A percentile compares a stretch with the other conserved stretches of the same genome.
phyloP scores from a whole-genome alignment of 768 basidiomycete species.

The Suillus placidus region DNA sequence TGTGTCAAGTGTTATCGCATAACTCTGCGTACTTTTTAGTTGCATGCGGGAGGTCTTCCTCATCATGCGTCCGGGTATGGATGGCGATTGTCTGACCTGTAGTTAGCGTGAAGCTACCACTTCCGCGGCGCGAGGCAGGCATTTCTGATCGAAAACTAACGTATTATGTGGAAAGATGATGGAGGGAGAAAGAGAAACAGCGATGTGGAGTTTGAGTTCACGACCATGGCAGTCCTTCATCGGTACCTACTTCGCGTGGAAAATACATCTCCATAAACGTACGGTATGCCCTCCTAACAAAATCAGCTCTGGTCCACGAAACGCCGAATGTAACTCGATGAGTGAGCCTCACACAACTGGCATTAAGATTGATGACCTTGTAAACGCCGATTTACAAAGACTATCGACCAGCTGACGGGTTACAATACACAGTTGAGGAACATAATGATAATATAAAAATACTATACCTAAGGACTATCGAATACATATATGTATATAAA shows the following conservation, averaged over 20 bases:
- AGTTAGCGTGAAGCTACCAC: conserved; percentile 71
- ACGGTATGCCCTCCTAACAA: neutral
- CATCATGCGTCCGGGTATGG: conserved; percentile 87
- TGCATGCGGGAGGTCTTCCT: conserved; percentile 88
- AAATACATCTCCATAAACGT: conserved; percentile 18
- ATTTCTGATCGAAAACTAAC: conserved; percentile 36
- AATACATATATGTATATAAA: conserved; percentile 4
- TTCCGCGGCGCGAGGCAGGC: conserved; percentile 76
- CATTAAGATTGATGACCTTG: neutral
- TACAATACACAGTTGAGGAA: neutral
- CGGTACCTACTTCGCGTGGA: conserved; percentile 24
- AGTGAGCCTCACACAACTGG: neutral
- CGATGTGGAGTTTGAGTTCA: conserved; percentile 22
- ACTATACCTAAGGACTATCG: neutral
- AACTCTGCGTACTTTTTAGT: conserved; percentile 75
- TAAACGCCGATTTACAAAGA: neutral
- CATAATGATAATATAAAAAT: neutral
- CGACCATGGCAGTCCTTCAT: conserved; percentile 11
- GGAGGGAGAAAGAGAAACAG: conserved; percentile 17
- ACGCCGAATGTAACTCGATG: neutral
- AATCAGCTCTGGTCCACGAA: conserved; percentile 2
- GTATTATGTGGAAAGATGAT: conserved; percentile 11
- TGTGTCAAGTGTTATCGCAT: neutral
- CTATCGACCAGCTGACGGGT: neutral
- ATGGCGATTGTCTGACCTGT: conserved; percentile 80